These are phyloP conservation scores for Aspergillus bombycis DNA, from an alignment of 2,329 filamentous ascomycete species.

Conservation along the genomic window DNA sequence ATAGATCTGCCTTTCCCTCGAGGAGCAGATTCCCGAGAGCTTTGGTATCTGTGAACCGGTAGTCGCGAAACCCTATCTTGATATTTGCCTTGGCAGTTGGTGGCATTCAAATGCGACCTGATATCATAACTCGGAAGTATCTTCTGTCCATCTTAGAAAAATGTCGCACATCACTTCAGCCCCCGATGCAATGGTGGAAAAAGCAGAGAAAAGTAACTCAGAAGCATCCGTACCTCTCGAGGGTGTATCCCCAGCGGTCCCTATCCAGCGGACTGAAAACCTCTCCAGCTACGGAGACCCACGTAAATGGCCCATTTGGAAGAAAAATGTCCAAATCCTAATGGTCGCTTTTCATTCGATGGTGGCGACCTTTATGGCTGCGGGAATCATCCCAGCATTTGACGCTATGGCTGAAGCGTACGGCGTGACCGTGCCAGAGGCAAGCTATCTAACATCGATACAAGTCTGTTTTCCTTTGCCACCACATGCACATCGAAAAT, in stretches of 20 bases:
- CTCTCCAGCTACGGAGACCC: slow-evolving; percentile 13
- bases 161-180: background rate
- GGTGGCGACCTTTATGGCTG: slow-evolving; percentile 57
- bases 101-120: background rate
- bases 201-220: slow-evolving; percentile 1
- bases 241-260: slow-evolving; percentile 6
- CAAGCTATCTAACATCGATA: slow-evolving; percentile 57
- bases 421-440: slow-evolving; percentile 48
- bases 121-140: background rate
- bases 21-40: background rate
- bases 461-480: slow-evolving; percentile 31
- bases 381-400: slow-evolving; percentile 57
- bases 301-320: slow-evolving; percentile 28
- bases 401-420: slow-evolving; percentile 56
- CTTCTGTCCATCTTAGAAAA: slow-evolving; percentile 5
- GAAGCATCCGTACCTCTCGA: slow-evolving; percentile 21
- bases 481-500: background rate
- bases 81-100: background rate
- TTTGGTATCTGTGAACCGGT: background rate
- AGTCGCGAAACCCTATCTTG: background rate
- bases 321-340: slow-evolving; percentile 52
- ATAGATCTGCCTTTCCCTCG: background rate
- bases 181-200: background rate
- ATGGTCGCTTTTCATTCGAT: slow-evolving; percentile 59
- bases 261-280: background rate